phyloP scores from a whole-genome alignment of 2,329 filamentous ascomycete species.

The Calonectria ilicicola region DNA sequence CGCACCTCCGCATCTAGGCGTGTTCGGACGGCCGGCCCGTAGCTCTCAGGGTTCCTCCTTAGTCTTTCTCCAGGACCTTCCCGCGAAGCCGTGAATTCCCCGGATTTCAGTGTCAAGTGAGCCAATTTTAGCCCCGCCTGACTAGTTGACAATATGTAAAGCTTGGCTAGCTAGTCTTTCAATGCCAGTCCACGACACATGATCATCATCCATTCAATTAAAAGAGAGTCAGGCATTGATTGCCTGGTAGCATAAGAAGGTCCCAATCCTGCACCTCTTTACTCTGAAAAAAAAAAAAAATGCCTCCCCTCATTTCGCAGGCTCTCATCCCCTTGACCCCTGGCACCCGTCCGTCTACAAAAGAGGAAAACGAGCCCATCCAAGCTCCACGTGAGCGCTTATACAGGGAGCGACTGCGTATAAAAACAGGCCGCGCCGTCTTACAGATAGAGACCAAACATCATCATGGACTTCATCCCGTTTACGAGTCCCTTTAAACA shows the following conservation, averaged over 20 bases:
- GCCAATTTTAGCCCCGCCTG: not conserved
- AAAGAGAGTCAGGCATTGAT: not conserved
- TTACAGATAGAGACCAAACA: constrained; percentile 5
- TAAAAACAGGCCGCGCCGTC: not conserved
- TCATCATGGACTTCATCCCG: constrained; percentile 18
- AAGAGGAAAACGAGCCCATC: not conserved
- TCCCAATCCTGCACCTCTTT: not conserved
- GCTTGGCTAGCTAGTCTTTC: not conserved
- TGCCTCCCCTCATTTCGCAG: not conserved
- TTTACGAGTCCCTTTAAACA: constrained; percentile 12
- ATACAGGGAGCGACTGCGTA: constrained; percentile 1
- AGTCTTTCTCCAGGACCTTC: not conserved
- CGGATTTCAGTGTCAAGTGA: not conserved
- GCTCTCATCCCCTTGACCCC: not conserved
- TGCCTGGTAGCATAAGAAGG: not conserved
- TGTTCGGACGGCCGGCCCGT: constrained; percentile 18
- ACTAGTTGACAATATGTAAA: not conserved
- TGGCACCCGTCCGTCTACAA: not conserved
- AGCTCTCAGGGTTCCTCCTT: constrained; percentile 16
- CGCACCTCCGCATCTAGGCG: constrained; percentile 10
- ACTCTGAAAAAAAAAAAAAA: too few species aligned
- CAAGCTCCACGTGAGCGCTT: not conserved
- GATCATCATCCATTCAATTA: not conserved
- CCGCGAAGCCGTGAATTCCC: constrained; percentile 20
- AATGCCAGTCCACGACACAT: not conserved